Evolutionary conservation across 495 filamentous ascomycete genomes (phyloP).

Genomic region (Hypomontagnella submonticulosa): DNA sequence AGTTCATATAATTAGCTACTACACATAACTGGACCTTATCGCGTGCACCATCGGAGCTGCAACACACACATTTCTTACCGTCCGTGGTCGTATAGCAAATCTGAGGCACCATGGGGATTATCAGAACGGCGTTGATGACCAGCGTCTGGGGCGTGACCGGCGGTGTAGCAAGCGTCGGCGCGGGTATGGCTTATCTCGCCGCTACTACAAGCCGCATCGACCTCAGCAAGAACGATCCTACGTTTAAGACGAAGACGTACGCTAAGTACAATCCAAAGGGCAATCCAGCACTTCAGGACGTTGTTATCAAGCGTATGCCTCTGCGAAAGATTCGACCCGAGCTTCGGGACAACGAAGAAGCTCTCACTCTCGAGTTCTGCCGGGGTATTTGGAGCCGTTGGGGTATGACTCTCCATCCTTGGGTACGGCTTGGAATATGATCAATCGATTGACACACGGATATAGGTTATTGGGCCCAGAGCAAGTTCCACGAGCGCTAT

Average conservation of each 20-base stretch:
- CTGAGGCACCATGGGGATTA: conserved; percentile 57
- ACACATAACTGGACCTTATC: too few species aligned
- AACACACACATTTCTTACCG: too few species aligned
- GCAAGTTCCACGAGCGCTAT: conserved; percentile 68
- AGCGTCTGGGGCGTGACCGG: conserved; percentile 49
- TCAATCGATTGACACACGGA: conserved; percentile 8
- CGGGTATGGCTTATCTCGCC: conserved; percentile 42
- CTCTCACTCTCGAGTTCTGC: conserved; percentile 70
- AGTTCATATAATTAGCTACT: too few species aligned
- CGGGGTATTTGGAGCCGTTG: conserved; percentile 73
- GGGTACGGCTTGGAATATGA: too few species aligned
- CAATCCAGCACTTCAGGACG: conserved; percentile 71
- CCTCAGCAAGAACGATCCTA: conserved; percentile 67
- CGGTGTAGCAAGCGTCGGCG: conserved; percentile 48
- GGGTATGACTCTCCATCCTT: too few species aligned
- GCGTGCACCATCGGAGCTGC: too few species aligned
- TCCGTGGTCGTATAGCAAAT: too few species aligned
- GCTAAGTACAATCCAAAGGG: conserved; percentile 68
- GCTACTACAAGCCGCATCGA: conserved; percentile 50
- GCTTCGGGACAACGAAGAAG: conserved; percentile 69
- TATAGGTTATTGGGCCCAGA: conserved; percentile 72
- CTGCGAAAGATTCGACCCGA: conserved; percentile 71
- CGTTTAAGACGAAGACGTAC: conserved; percentile 67
- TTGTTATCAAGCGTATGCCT: conserved; percentile 70
- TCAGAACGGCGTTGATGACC: conserved; percentile 55